phyloP scores from a whole-genome alignment of 2,329 filamentous ascomycete genomes.

The Ramularia endophylla region DNA sequence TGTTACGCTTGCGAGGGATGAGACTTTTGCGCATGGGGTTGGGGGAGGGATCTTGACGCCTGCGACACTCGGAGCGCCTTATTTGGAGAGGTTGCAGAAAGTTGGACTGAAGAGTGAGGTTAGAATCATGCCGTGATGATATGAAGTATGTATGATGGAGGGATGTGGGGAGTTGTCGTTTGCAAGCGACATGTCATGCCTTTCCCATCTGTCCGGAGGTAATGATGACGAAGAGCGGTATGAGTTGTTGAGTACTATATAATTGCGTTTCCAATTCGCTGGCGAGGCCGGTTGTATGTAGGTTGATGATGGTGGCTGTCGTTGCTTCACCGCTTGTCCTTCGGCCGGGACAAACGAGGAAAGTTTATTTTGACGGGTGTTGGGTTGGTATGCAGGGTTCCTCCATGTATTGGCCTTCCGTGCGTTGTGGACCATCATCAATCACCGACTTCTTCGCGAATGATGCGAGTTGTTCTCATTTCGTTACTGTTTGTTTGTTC shows the following conservation, averaged over 20 bases:
- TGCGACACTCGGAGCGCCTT: slow-evolving; percentile 62
- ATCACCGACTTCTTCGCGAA: neutral
- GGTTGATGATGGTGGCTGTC: slow-evolving; percentile 15
- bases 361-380: too few relatives aligned
- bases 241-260: too few relatives aligned
- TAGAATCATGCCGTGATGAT: slow-evolving; percentile 26
- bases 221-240: too few relatives aligned
- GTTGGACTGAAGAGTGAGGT: slow-evolving; percentile 58
- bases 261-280: too few relatives aligned
- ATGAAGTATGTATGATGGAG: neutral
- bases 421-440: neutral
- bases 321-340: too few relatives aligned
- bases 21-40: slow-evolving; percentile 48
- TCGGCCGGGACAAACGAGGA: too few relatives aligned
- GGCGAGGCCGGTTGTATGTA: too few relatives aligned
- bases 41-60: slow-evolving; percentile 66
- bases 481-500: neutral
- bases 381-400: too few relatives aligned
- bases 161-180: too few relatives aligned
- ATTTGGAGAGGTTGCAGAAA: slow-evolving; percentile 56
- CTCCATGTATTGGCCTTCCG: neutral
- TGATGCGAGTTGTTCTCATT: neutral
- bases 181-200: too few relatives aligned
- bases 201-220: too few relatives aligned
- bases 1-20: slow-evolving; percentile 54